These are phyloP conservation scores for Cladochytrium replicatum DNA, from an alignment of 192 early-diverging fungal genomes.

Conservation along the genomic window DNA sequence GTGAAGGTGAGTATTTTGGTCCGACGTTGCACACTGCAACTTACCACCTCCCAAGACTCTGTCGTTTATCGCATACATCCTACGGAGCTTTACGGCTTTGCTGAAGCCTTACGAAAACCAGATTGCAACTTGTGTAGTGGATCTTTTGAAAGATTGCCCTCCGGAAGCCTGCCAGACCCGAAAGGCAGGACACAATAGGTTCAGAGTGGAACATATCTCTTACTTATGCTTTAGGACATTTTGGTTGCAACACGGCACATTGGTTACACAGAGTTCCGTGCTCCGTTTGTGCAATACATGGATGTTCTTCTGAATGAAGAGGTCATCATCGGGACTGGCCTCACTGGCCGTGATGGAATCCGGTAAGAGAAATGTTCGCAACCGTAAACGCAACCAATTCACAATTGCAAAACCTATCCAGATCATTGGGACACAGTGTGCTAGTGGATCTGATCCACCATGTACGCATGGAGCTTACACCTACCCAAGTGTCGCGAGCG, in stretches of 20 bases:
- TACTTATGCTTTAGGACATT: slow-evolving; percentile 53
- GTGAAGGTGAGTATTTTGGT: slow-evolving; percentile 59
- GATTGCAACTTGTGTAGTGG: slow-evolving; percentile 82
- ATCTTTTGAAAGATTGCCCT: slow-evolving; percentile 85
- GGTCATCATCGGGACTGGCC: slow-evolving; percentile 83
- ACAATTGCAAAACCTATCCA: slow-evolving; percentile 14
- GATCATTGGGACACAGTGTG: slow-evolving; percentile 87
- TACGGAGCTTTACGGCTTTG: slow-evolving; percentile 62
- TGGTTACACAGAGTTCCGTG: slow-evolving; percentile 82
- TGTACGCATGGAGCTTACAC: slow-evolving; percentile 75
- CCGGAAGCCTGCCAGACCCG: slow-evolving; percentile 83
- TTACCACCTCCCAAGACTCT: slow-evolving; percentile 52
- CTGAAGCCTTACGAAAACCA: slow-evolving; percentile 64
- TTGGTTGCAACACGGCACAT: slow-evolving; percentile 91
- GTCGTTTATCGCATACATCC: slow-evolving; percentile 93
- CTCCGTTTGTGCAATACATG: slow-evolving; percentile 82
- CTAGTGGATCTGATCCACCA: slow-evolving; percentile 94
- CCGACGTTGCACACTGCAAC: background rate
- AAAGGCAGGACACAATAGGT: slow-evolving; percentile 47
- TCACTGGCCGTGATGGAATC: slow-evolving; percentile 86
- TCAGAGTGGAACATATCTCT: background rate
- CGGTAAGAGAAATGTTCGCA: slow-evolving; percentile 42
- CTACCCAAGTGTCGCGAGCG: slow-evolving; percentile 66
- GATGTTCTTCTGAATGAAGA: slow-evolving; percentile 89
- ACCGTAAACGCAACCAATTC: background rate